These are phyloP conservation scores for Nyctanthes arbortristis DNA, from an alignment of 257 asterid species.

Conservation along the genomic window DNA sequence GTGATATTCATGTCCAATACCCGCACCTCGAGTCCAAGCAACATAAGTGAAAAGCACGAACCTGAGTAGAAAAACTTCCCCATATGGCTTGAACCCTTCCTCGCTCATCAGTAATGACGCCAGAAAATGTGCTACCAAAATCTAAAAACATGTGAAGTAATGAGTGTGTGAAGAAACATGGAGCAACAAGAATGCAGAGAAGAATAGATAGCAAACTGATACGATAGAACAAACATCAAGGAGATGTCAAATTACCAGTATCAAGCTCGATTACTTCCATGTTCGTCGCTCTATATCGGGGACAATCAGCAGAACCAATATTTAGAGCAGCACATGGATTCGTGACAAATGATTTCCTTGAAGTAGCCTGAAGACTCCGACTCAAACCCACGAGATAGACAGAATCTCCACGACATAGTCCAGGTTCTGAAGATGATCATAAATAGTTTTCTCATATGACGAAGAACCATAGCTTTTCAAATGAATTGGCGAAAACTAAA, in stretches of 20 bases:
- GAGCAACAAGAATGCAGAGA: slow-evolving; percentile 15
- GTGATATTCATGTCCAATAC: too few species aligned
- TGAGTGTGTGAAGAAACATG: slow-evolving; percentile 15
- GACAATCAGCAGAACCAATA: slow-evolving; percentile 89
- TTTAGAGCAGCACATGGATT: slow-evolving; percentile 92
- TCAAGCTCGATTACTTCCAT: slow-evolving; percentile 99
- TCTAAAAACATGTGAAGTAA: slow-evolving; percentile 46
- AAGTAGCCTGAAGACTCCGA: slow-evolving; percentile 93
- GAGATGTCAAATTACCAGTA: slow-evolving; percentile 55
- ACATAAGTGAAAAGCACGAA: too few species aligned
- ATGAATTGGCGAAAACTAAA: slow-evolving; percentile 10
- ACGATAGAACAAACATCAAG: slow-evolving; percentile 6
- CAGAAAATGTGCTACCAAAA: slow-evolving; percentile 95
- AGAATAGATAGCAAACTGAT: neutral
- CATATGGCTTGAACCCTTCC: slow-evolving; percentile 96
- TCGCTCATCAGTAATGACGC: slow-evolving; percentile 89
- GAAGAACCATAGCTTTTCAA: slow-evolving; percentile 1
- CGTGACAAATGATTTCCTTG: slow-evolving; percentile 91
- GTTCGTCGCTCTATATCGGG: slow-evolving; percentile 94
- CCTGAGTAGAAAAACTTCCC: too few species aligned
- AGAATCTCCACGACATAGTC: slow-evolving; percentile 95
- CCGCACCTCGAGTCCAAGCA: too few species aligned
- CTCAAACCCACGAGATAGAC: slow-evolving; percentile 93
- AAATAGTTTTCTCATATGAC: slow-evolving; percentile 13
- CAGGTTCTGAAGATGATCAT: slow-evolving; percentile 66